Conservation (phyloP, 805 yeast species). For the Zygotorulaspora chibaensis region DNA sequence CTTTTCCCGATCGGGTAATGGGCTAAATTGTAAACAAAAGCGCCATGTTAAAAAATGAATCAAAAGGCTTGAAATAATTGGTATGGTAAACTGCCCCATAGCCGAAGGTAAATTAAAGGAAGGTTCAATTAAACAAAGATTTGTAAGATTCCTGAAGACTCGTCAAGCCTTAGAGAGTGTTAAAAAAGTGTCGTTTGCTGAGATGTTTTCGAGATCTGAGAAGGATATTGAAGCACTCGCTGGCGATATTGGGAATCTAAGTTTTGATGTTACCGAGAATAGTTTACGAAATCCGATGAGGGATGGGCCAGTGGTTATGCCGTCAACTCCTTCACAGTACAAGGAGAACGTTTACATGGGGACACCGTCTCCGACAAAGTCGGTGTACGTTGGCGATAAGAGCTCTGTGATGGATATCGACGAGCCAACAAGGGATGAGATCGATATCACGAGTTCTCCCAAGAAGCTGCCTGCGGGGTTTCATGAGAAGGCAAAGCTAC, state of each 20-base stretch:
- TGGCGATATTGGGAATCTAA: conserved; percentile 34
- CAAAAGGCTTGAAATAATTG: background rate
- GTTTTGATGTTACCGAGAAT: conserved; percentile 26
- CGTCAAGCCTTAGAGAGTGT: background rate
- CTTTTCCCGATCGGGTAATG: conserved; percentile 10
- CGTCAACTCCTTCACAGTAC: conserved; percentile 17
- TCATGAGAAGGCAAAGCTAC: conserved; percentile 54
- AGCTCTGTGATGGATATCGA: conserved; percentile 36
- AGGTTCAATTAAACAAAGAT: too few relatives aligned
- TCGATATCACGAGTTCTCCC: conserved; percentile 32
- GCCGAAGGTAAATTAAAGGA: too few relatives aligned
- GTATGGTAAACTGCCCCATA: too few relatives aligned
- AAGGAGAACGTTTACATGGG: conserved; percentile 18
- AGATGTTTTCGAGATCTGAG: conserved; percentile 28
- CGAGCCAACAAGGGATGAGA: conserved; percentile 22
- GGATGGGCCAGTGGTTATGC: conserved; percentile 8
- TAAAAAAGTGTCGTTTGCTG: background rate
- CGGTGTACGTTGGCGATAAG: conserved; percentile 26
- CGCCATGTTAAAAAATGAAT: background rate
- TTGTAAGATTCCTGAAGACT: too few relatives aligned
- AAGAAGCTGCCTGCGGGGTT: conserved; percentile 44
- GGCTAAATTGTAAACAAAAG: conserved; percentile 4
- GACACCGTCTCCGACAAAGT: conserved; percentile 32
- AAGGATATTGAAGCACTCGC: conserved; percentile 34
- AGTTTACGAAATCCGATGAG: conserved; percentile 13